These are phyloP conservation scores for Torrubiella hemipterigena DNA, from an alignment of 2,329 filamentous ascomycete genomes.

Conservation along the genomic window DNA sequence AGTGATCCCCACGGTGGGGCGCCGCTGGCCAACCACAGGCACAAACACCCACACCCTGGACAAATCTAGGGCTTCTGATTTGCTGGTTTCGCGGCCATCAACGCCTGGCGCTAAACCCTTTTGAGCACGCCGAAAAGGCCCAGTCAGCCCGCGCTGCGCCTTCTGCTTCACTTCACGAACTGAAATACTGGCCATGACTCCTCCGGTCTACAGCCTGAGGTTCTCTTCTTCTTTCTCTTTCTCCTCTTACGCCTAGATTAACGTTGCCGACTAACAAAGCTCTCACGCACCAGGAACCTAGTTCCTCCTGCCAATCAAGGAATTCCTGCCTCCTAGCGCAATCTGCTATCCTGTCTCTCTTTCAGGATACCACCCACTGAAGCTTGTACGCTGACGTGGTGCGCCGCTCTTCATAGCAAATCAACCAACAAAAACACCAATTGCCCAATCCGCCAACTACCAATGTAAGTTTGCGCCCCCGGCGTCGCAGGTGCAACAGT, in stretches of 20 bases:
- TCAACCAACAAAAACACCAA: no score
- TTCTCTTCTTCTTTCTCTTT: conserved; percentile 12
- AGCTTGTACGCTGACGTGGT: no score
- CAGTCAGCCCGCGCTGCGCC: conserved; percentile 18
- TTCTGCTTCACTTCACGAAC: conserved; percentile 7
- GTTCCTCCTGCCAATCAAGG: no score
- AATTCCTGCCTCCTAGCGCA: no score
- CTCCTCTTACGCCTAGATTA: conserved; percentile 7
- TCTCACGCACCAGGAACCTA: no score
- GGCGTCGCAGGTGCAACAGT: no score
- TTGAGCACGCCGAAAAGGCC: conserved; percentile 33
- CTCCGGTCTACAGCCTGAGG: conserved; percentile 14
- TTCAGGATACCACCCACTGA: no score
- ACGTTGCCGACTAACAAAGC: no score
- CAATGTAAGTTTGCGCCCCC: no score
- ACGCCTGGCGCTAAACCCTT: conserved; percentile 18
- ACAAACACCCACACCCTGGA: conserved; percentile 6
- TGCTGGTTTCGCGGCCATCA: conserved; percentile 9
- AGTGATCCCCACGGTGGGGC: background rate
- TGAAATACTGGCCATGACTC: conserved; percentile 14
- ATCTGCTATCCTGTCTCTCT: no score
- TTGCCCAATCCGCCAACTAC: no score
- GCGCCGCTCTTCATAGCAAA: no score
- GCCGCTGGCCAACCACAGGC: background rate
- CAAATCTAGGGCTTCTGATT: conserved; percentile 12